Percentiles rank a stretch among this genome's conserved stretches.
Evolutionary conservation across 768 basidiomycete species (phyloP).

Genomic region (Neoboletus brunneissimus): DNA sequence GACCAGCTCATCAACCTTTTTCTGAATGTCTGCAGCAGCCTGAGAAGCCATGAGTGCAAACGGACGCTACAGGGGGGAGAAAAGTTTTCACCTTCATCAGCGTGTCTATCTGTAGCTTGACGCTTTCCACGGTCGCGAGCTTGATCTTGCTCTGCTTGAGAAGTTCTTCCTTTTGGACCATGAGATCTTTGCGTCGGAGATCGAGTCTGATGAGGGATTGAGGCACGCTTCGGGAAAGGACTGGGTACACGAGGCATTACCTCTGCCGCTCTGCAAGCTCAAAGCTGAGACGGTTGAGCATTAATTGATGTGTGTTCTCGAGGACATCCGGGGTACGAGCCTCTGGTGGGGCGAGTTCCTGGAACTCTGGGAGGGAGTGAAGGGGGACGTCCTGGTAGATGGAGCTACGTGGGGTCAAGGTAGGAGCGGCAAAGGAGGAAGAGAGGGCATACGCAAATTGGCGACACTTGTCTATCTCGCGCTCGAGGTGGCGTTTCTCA

Average conservation of each 20-base stretch:
- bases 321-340: conserved; percentile 59
- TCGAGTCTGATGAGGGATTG: conserved; percentile 54
- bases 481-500: conserved; percentile 85
- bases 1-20: conserved; percentile 70
- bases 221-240: conserved; percentile 4
- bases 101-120: conserved; percentile 74
- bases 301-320: conserved; percentile 74
- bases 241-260: conserved; percentile 38
- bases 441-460: conserved; percentile 69
- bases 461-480: conserved; percentile 89
- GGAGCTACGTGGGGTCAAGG: conserved; percentile 47
- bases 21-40: conserved; percentile 71
- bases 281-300: conserved; percentile 84
- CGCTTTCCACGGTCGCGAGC: conserved; percentile 65
- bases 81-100: conserved; percentile 59
- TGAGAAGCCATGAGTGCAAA: conserved; percentile 30
- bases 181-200: conserved; percentile 63
- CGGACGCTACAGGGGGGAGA: conserved; percentile 1
- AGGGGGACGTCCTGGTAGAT: conserved; percentile 86
- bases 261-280: conserved; percentile 87
- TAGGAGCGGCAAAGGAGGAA: neutral
- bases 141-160: conserved; percentile 79
- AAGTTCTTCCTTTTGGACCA: conserved; percentile 70
- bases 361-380: conserved; percentile 67
- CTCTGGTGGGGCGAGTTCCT: conserved; percentile 63